Percentiles rank a stretch among this genome's conserved stretches.
Evolutionary conservation across 2,329 filamentous ascomycete genomes (phyloP).

Genomic region (Ophiostoma sp.): DNA sequence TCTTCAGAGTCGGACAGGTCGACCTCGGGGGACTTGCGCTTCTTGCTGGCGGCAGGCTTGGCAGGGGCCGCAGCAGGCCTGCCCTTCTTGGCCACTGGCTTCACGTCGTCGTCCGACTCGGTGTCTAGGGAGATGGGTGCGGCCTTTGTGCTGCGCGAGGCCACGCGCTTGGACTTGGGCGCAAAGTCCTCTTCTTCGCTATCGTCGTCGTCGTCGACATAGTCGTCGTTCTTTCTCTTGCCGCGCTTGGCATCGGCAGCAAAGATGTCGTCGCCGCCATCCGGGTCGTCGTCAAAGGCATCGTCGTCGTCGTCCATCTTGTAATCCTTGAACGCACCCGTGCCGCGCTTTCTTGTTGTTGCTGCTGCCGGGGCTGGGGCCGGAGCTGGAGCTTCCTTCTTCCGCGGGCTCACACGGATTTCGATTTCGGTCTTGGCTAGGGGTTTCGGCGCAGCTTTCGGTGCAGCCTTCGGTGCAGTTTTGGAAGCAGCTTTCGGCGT

Average conservation of each 20-base stretch:
- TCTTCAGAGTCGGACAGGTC: slow-evolving; percentile 55
- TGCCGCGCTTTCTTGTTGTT: slow-evolving; percentile 37
- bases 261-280: slow-evolving; percentile 79
- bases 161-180: slow-evolving; percentile 55
- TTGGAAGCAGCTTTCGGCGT: slow-evolving; percentile 36
- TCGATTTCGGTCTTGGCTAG: slow-evolving; percentile 40
- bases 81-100: slow-evolving; percentile 33
- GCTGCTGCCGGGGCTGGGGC: slow-evolving; percentile 28
- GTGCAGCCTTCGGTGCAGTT: slow-evolving; percentile 34
- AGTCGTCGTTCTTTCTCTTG: slow-evolving; percentile 68
- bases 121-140: slow-evolving; percentile 34
- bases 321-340: slow-evolving; percentile 40
- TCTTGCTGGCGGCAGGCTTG: slow-evolving; percentile 37
- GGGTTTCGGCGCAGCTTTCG: slow-evolving; percentile 40
- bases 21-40: slow-evolving; percentile 53
- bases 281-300: slow-evolving; percentile 59
- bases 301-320: slow-evolving; percentile 49
- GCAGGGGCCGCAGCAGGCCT: slow-evolving; percentile 28
- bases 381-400: slow-evolving; percentile 34
- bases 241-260: slow-evolving; percentile 63
- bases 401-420: slow-evolving; percentile 50
- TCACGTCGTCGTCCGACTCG: slow-evolving; percentile 33
- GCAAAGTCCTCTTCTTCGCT: slow-evolving; percentile 64
- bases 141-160: slow-evolving; percentile 40
- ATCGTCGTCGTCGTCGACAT: slow-evolving; percentile 55